Conservation (phyloP, 140 eudicot genomes). For the Ambrosia hybrid region DNA sequence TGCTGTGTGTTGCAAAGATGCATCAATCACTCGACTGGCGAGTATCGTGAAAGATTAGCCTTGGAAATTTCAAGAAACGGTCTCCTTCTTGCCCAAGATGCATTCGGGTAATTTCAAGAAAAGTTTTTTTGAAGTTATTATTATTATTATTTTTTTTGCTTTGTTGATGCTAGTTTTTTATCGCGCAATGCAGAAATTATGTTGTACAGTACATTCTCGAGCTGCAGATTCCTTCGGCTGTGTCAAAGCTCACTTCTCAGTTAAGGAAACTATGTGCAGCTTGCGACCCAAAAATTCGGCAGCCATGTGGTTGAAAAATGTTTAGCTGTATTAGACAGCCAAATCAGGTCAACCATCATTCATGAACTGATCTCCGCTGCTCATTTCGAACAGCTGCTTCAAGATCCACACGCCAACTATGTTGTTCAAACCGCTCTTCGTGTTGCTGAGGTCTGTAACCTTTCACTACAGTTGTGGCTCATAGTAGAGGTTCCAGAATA, state of each 20-base stretch:
- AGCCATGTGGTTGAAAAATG: conserved; percentile 91
- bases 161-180: conserved; percentile 7
- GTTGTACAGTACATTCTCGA: conserved; percentile 72
- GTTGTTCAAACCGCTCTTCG: conserved; percentile 78
- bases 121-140: background rate
- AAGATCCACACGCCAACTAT: conserved; percentile 85
- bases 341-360: conserved; percentile 52
- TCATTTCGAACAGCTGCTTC: conserved; percentile 75
- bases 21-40: conserved; percentile 60
- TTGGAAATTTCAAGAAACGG: conserved; percentile 63
- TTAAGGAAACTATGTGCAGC: conserved; percentile 67
- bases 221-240: conserved; percentile 57
- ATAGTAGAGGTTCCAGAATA: too few relatives aligned
- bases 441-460: conserved; percentile 55
- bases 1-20: conserved; percentile 78
- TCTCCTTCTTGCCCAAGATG: conserved; percentile 71
- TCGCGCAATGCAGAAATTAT: conserved; percentile 55
- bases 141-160: background rate
- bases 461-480: background rate
- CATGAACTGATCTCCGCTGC: conserved; percentile 57
- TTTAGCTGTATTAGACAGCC: conserved; percentile 41
- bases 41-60: conserved; percentile 46
- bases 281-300: conserved; percentile 65
- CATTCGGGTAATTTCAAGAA: conserved; percentile 56
- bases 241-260: conserved; percentile 44